Percentiles rank a stretch among this genome's conserved stretches.
Evolutionary conservation across 805 yeast genomes (phyloP).

Genomic region (Lipomyces oligophaga): DNA sequence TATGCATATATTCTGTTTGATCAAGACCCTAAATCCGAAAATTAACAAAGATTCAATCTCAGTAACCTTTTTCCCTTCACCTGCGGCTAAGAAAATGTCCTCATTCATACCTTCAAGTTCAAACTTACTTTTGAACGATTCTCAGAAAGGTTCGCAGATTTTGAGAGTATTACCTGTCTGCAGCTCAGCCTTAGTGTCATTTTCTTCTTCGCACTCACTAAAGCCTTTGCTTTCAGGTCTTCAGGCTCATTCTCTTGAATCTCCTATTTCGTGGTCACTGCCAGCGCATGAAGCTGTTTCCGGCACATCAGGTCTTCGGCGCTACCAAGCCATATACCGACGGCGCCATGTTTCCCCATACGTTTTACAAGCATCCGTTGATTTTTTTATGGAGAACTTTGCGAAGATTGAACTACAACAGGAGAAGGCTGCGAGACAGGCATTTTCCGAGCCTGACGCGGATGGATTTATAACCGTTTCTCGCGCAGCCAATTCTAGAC

Average conservation of each 20-base stretch:
- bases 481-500: conserved; percentile 17
- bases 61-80: conserved; percentile 14
- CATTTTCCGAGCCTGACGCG: conserved; percentile 28
- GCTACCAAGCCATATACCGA: conserved; percentile 40
- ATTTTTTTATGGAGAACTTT: conserved; percentile 61
- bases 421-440: conserved; percentile 21
- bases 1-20: conserved; percentile 28
- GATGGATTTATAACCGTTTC: conserved; percentile 33
- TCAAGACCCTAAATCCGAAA: conserved; percentile 8
- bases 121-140: no score
- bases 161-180: conserved; percentile 25
- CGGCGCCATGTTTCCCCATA: conserved; percentile 44
- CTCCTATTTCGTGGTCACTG: no score
- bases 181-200: conserved; percentile 14
- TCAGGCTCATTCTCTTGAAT: no score
- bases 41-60: neutral
- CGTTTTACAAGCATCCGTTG: conserved; percentile 52
- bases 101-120: no score
- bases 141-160: no score
- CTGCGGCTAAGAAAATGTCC: conserved; percentile 16
- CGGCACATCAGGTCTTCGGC: conserved; percentile 39
- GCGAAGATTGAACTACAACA: conserved; percentile 55
- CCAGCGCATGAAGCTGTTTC: conserved; percentile 47
- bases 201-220: conserved; percentile 30
- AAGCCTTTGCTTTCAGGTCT: no score